Evolutionary conservation across 208 protist genomes (phyloP), one percentile per base, ranked within the genome.

Genomic region (Wallacemonas rigidus): DNA sequence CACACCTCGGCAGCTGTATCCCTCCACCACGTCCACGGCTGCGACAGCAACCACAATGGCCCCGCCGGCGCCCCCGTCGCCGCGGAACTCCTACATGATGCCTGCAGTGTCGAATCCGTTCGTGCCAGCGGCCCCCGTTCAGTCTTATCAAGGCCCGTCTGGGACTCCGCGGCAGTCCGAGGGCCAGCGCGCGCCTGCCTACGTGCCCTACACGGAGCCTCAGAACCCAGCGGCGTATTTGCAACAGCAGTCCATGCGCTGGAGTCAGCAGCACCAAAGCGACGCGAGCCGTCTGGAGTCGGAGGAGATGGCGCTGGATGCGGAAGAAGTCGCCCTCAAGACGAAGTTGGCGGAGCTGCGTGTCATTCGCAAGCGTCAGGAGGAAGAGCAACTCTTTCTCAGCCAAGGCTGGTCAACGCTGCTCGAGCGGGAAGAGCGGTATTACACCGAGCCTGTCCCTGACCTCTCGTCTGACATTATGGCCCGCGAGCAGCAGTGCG

Each of bases 341-440:
- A 75, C 79, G 51, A 72, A 75, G 70, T 58, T 88, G 64, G 76
- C 69, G 11, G 85, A 90, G 62, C 71, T 88, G 51, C 77, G 78
- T 68, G 47, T 68, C 35, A 63, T 50, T 11, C 81, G 81, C 26
- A 48, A 74, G 60, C 64, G 73, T 45, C 79, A 85, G 67, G 75
- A 81, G 44, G 84, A 89, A 60, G 83, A 89, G 82, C 84, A 87
- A 77, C 75, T 80, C 35, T 58, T 56, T 14, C 79, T 93, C 63
- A 91, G 85, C 72, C 73, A 74, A 9, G 88, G 85, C 15, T 93
- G 85, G 86, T 73, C 85, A 12, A 54, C 75, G 71, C 77, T 93
- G 77, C 74, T 89, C 17, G 85, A 90, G 68, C 82, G 73, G n/a
- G 85, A 93, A 57, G 83, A 93, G 78, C 83, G 85, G 67, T 93